Evolutionary conservation across 2,329 filamentous ascomycete genomes (phyloP).

Genomic region (Diaporthe velutina): DNA sequence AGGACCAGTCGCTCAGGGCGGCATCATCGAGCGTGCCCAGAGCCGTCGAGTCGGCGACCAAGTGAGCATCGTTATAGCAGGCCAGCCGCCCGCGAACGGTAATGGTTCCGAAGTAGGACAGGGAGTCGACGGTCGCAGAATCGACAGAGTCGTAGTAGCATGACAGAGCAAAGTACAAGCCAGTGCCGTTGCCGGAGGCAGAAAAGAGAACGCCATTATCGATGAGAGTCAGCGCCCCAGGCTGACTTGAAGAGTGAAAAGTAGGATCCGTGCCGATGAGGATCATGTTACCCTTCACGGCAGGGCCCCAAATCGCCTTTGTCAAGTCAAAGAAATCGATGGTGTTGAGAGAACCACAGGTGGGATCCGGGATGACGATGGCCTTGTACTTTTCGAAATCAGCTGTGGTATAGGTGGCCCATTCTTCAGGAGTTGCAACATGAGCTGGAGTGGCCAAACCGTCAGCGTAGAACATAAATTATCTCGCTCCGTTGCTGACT

Average conservation of each 20-base stretch:
- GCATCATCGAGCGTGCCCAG: conserved; percentile 51
- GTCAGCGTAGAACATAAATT: conserved; percentile 23
- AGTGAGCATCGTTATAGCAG: conserved; percentile 56
- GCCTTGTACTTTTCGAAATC: conserved; percentile 60
- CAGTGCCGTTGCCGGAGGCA: conserved; percentile 50
- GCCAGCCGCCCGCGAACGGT: conserved; percentile 53
- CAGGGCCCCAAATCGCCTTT: conserved; percentile 55
- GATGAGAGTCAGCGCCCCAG: conserved; percentile 53
- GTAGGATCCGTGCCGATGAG: conserved; percentile 56
- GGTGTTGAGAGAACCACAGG: conserved; percentile 46
- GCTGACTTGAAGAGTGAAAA: conserved; percentile 47
- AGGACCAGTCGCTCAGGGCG: conserved; percentile 56
- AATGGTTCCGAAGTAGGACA: conserved; percentile 54
- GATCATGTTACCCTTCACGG: conserved; percentile 56
- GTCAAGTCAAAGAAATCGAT: conserved; percentile 55
- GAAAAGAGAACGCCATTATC: conserved; percentile 53
- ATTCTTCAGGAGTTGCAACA: conserved; percentile 51
- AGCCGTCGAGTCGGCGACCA: conserved; percentile 52
- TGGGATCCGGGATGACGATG: conserved; percentile 57
- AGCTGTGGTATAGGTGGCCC: conserved; percentile 53
- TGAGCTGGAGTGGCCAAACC: conserved; percentile 44
- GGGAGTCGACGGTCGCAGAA: conserved; percentile 43
- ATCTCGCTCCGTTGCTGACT: neutral
- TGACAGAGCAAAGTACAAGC: conserved; percentile 57
- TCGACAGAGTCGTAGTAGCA: conserved; percentile 53